Evolutionary conservation across 345 rosid genomes (phyloP).

Genomic region (Linum lewisii): DNA sequence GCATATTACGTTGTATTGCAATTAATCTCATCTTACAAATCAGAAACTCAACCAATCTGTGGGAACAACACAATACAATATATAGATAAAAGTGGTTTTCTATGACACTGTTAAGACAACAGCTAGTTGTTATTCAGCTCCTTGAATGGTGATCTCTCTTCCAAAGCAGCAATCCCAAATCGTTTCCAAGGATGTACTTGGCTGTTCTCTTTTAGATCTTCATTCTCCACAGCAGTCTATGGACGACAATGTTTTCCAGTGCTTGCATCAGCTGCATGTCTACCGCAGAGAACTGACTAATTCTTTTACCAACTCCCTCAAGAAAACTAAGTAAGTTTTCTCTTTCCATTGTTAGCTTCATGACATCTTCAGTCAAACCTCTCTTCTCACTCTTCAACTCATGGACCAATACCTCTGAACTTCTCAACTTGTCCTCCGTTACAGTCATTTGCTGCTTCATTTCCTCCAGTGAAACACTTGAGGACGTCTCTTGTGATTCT

Average conservation of each 20-base stretch:
- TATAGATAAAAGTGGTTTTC: no score
- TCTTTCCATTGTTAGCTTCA: constrained; percentile 37
- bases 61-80: no score
- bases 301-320: constrained; percentile 27
- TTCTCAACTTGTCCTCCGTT: constrained; percentile 35
- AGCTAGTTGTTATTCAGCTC: constrained; percentile 32
- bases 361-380: constrained; percentile 32
- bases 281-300: constrained; percentile 43
- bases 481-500: no score
- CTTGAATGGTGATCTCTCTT: constrained; percentile 73
- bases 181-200: constrained; percentile 14
- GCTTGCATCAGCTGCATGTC: constrained; percentile 42
- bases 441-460: no score
- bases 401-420: constrained; percentile 34
- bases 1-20: no score
- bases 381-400: constrained; percentile 43
- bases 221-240: constrained; percentile 11
- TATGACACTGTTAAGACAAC: not conserved
- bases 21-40: no score
- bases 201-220: constrained; percentile 28
- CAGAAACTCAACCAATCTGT: no score
- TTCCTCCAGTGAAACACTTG: no score
- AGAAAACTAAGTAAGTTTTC: constrained; percentile 32
- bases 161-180: constrained; percentile 18
- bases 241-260: constrained; percentile 31